Evolutionary conservation across 345 rosid genomes (phyloP).

Genomic region (Zanthoxylum bungeanum): DNA sequence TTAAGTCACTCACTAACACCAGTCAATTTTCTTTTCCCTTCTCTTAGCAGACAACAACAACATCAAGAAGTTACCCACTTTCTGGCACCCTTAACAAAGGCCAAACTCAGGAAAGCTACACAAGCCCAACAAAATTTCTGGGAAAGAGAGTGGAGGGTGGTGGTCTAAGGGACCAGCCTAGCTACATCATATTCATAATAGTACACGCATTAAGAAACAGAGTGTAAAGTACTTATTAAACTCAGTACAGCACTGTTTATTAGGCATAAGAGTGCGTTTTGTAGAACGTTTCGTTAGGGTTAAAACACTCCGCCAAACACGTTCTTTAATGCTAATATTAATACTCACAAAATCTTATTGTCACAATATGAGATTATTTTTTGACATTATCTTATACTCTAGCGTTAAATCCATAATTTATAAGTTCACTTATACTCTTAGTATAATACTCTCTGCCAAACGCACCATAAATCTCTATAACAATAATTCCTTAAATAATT

Average conservation of each 20-base stretch:
- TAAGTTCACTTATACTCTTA: too few relatives aligned
- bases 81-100: background rate
- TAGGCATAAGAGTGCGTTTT: too few relatives aligned
- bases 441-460: too few relatives aligned
- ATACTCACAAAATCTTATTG: too few relatives aligned
- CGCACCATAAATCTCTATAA: too few relatives aligned
- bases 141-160: background rate
- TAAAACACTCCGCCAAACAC: too few relatives aligned
- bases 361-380: too few relatives aligned
- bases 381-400: too few relatives aligned
- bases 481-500: background rate
- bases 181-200: background rate
- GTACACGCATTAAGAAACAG: background rate
- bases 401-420: too few relatives aligned
- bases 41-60: conserved; percentile 8
- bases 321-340: too few relatives aligned
- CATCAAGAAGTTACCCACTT: conserved; percentile 10
- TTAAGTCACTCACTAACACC: background rate
- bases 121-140: background rate
- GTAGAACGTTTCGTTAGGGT: too few relatives aligned
- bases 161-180: conserved; percentile 10
- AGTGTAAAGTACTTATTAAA: background rate
- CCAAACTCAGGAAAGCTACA: background rate
- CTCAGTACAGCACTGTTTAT: background rate
- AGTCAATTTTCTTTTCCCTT: conserved; percentile 22